Conservation (phyloP, 2,329 filamentous ascomycete genomes). For the Xylaria sp. region DNA sequence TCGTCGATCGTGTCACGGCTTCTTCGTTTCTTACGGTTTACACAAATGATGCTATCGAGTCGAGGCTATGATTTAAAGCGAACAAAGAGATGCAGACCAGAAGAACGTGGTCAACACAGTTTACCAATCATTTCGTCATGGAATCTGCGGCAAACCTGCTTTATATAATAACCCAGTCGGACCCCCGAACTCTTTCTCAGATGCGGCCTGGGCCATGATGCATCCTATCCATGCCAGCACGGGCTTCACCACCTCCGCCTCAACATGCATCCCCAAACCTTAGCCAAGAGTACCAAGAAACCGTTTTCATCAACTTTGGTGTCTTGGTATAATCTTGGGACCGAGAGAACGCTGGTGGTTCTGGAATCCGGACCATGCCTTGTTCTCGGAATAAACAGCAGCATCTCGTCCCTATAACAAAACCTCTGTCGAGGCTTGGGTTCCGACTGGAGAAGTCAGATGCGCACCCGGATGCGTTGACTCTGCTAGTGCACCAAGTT, state of each 20-base stretch:
- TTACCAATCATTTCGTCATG: background rate
- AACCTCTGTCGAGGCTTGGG: conserved; percentile 3
- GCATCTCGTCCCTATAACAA: too few species aligned
- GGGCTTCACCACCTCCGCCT: background rate
- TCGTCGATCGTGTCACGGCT: background rate
- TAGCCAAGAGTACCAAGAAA: conserved; percentile 19
- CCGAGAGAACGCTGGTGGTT: background rate
- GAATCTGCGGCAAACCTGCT: background rate
- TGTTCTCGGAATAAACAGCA: too few species aligned
- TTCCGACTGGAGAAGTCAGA: conserved; percentile 17
- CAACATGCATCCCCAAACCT: background rate
- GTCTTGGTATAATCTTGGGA: conserved; percentile 6
- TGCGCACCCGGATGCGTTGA: conserved; percentile 9
- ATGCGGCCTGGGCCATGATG: background rate
- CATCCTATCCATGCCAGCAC: background rate
- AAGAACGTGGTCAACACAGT: background rate
- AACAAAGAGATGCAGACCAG: background rate
- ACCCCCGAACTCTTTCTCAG: background rate
- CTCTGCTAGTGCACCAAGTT: background rate
- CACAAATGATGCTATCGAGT: background rate
- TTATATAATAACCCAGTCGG: background rate
- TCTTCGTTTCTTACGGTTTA: background rate
- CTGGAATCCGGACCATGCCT: too few species aligned
- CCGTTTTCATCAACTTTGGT: conserved; percentile 11
- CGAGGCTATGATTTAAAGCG: background rate